Evolutionary conservation across 2,329 filamentous ascomycete genomes (phyloP).

Genomic region (Penicillium sp.): DNA sequence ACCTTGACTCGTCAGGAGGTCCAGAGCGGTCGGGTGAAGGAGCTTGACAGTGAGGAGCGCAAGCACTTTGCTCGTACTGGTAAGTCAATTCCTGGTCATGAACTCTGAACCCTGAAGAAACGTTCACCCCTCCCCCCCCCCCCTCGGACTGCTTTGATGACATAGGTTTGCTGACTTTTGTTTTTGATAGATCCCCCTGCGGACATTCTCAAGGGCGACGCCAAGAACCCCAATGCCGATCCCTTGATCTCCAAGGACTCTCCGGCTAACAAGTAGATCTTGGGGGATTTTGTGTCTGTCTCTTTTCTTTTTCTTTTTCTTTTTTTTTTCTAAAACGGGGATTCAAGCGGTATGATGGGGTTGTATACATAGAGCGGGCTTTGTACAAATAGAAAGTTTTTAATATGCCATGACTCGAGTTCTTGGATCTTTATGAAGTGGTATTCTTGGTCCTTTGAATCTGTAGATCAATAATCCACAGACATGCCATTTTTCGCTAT

Average conservation of each 20-base stretch:
- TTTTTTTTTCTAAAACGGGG: conserved; percentile 10
- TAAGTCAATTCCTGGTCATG: conserved; percentile 23
- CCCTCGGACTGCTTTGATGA: too few relatives aligned
- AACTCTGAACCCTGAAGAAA: not conserved
- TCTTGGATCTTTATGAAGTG: not conserved
- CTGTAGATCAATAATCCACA: too few relatives aligned
- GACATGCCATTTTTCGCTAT: too few relatives aligned
- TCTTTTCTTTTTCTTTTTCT: too few relatives aligned
- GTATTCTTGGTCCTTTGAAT: too few relatives aligned
- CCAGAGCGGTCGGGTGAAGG: conserved; percentile 49
- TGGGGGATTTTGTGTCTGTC: not conserved
- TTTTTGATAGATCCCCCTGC: conserved; percentile 34
- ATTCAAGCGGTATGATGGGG: not conserved
- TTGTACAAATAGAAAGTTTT: conserved; percentile 25
- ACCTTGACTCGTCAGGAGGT: conserved; percentile 53
- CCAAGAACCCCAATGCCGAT: conserved; percentile 29
- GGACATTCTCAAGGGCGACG: conserved; percentile 47
- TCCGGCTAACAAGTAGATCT: conserved; percentile 44
- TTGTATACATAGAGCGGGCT: conserved; percentile 18
- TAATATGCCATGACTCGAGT: not conserved
- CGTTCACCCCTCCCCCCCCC: too few relatives aligned
- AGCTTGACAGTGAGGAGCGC: conserved; percentile 37
- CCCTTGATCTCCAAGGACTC: conserved; percentile 34
- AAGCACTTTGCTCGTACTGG: conserved; percentile 39
- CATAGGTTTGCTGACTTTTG: not conserved